Conservation (phyloP, 1,139 yeast species). For the Geotrichum bryndzae region DNA sequence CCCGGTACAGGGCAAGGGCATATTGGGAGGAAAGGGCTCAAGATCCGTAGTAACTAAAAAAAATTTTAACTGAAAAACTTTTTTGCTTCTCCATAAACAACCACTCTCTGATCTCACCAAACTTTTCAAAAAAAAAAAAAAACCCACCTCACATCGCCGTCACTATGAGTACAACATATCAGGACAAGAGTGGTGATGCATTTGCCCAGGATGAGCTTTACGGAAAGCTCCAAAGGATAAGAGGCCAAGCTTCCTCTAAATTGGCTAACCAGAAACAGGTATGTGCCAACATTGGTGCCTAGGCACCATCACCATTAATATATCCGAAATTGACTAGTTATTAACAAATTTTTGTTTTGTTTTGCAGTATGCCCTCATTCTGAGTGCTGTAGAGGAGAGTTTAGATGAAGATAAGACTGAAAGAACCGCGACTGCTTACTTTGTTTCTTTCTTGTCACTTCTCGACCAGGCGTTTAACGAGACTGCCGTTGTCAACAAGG, state of each 20-base stretch:
- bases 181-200: constrained; percentile 12
- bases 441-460: constrained; percentile 74
- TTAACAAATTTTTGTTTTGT: neutral
- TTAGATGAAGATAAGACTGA: constrained; percentile 63
- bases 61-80: constrained; percentile 1
- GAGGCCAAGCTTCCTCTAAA: constrained; percentile 67
- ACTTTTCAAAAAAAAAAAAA: neutral
- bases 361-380: constrained; percentile 40
- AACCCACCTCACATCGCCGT: neutral
- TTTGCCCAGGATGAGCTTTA: constrained; percentile 42
- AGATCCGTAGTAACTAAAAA: neutral
- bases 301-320: neutral
- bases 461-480: constrained; percentile 62
- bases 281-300: constrained; percentile 16
- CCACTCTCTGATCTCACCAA: neutral
- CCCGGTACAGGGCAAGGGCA: constrained; percentile 5
- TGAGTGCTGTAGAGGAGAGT: constrained; percentile 87
- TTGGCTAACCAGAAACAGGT: constrained; percentile 75
- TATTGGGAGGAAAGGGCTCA: constrained; percentile 9
- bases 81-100: neutral
- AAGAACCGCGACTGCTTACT: constrained; percentile 60
- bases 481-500: constrained; percentile 50
- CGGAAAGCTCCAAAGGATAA: constrained; percentile 59
- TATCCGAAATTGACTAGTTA: constrained; percentile 38
- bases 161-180: constrained; percentile 11